Conservation (phyloP, 371 early-diverging fungal species). For the Nematocida sp. region DNA sequence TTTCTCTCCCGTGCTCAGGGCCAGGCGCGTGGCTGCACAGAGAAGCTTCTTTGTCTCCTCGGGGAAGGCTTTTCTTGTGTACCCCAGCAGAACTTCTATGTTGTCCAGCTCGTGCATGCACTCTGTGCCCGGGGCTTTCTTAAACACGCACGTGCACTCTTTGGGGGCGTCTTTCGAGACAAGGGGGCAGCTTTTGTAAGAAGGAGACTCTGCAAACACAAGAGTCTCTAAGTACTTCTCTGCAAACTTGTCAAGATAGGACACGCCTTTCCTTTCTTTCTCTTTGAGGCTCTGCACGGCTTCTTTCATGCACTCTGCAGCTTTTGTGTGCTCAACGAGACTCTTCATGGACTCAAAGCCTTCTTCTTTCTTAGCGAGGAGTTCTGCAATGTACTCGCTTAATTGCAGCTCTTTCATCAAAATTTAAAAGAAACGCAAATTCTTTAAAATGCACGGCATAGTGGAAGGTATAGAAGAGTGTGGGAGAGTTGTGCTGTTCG, state of each 20-base stretch:
- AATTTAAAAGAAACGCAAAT: slow-evolving; percentile 8
- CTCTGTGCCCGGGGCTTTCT: no score
- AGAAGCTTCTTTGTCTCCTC: background rate
- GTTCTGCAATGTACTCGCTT: slow-evolving; percentile 1
- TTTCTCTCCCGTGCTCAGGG: background rate
- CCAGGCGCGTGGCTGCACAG: background rate
- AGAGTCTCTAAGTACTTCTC: background rate
- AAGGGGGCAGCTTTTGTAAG: slow-evolving; percentile 7
- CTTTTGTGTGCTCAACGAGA: background rate
- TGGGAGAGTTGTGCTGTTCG: slow-evolving; percentile 19
- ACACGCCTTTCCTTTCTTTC: slow-evolving; percentile 4
- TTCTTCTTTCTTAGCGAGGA: no score
- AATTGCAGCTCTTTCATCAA: slow-evolving; percentile 32
- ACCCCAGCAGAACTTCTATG: background rate
- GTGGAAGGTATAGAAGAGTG: slow-evolving; percentile 41
- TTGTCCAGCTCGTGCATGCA: slow-evolving; percentile 7
- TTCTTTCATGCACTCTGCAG: slow-evolving; percentile 4
- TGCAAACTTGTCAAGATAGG: background rate
- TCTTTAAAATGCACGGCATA: slow-evolving; percentile 24
- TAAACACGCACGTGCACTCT: background rate
- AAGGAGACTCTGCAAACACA: background rate
- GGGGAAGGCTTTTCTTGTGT: background rate
- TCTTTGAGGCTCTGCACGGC: background rate
- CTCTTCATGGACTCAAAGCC: slow-evolving; percentile 1
- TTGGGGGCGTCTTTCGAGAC: background rate